phyloP scores from a whole-genome alignment of 179 eudicot species.

The Nepenthes alata region DNA sequence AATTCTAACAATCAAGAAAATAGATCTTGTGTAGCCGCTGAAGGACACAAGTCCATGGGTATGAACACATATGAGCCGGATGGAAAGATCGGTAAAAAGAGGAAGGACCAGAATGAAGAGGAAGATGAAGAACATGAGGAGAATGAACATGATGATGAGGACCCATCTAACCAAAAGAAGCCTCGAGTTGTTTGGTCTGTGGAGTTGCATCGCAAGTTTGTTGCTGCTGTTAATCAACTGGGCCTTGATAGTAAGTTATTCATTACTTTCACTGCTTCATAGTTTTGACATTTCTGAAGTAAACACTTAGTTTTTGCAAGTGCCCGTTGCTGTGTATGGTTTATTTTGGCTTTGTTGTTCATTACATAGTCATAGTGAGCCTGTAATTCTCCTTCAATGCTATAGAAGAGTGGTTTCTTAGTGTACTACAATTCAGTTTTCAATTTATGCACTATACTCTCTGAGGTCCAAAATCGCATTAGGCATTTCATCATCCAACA shows the following conservation, averaged over 20 bases:
- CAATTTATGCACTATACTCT: no score
- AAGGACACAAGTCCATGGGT: constrained; percentile 13
- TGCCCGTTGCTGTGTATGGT: no score
- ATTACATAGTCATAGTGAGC: no score
- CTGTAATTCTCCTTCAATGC: no score
- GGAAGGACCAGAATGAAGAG: constrained; percentile 49
- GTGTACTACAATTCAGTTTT: no score
- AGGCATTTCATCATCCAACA: no score
- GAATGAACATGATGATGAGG: constrained; percentile 35
- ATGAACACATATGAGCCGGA: constrained; percentile 31
- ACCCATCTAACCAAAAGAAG: constrained; percentile 60
- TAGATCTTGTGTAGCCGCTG: constrained; percentile 18
- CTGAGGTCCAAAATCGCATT: not conserved
- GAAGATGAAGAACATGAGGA: constrained; percentile 46
- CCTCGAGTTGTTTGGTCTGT: constrained; percentile 85
- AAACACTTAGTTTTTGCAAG: no score
- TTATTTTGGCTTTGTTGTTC: no score
- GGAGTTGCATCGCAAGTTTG: constrained; percentile 84
- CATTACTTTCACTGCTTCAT: not conserved
- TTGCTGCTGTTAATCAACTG: constrained; percentile 72
- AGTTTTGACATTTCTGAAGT: not conserved
- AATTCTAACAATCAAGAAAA: constrained; percentile 24
- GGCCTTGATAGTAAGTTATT: constrained; percentile 64
- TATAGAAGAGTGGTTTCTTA: no score
- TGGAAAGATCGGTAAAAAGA: constrained; percentile 27